Conservation (phyloP, 495 filamentous ascomycete species). For the Penicillium macrosclerotiorum region DNA sequence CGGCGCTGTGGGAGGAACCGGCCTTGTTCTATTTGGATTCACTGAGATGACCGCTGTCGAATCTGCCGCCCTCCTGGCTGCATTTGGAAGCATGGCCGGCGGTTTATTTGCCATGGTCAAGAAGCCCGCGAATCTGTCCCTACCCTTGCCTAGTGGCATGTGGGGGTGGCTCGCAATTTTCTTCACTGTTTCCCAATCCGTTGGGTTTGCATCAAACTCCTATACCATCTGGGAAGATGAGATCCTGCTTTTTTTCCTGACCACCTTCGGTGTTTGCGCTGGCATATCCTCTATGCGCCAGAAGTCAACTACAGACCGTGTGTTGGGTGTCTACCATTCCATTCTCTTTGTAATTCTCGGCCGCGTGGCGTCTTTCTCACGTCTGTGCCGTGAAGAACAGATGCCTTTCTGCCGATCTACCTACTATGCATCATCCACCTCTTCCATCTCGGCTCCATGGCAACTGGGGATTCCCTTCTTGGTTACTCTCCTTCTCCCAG, state of each 20-base stretch:
- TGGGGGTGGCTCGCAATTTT: conserved; percentile 86
- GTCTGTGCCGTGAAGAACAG: conserved; percentile 95
- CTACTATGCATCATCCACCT: conserved; percentile 88
- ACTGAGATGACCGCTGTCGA: conserved; percentile 29
- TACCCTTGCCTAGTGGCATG: conserved; percentile 70
- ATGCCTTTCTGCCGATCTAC: conserved; percentile 96
- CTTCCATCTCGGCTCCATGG: conserved; percentile 91
- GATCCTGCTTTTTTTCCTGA: conserved; percentile 86
- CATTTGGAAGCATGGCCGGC: conserved; percentile 61
- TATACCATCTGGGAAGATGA: conserved; percentile 99
- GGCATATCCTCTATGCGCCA: conserved; percentile 73
- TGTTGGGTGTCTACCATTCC: conserved; percentile 78
- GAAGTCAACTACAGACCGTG: conserved; percentile 57
- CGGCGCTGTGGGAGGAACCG: conserved; percentile 36
- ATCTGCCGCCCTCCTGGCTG: conserved; percentile 42
- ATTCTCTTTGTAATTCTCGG: conserved; percentile 78
- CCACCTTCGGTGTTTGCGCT: conserved; percentile 75
- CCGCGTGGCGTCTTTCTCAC: conserved; percentile 81
- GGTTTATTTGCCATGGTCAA: conserved; percentile 56
- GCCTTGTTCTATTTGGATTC: conserved; percentile 22
- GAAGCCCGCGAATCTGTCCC: conserved; percentile 44
- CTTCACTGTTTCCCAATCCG: conserved; percentile 77
- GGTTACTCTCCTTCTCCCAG: conserved; percentile 70
- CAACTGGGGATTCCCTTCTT: conserved; percentile 78
- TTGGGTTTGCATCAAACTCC: conserved; percentile 94